phyloP scores from a whole-genome alignment of 768 basidiomycete genomes.

The Leucocoprinus sp. region DNA sequence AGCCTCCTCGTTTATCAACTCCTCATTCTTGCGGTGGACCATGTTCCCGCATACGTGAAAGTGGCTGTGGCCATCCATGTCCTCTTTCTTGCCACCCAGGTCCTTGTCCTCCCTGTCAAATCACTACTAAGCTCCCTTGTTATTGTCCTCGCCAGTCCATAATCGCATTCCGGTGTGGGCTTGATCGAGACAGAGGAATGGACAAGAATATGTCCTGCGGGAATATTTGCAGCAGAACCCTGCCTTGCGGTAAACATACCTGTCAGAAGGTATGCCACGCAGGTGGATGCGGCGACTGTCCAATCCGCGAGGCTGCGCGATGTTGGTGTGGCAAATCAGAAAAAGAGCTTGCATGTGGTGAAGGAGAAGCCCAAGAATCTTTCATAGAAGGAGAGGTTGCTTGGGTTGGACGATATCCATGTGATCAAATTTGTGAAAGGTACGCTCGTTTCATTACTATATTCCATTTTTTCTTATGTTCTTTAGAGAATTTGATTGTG shows the following conservation, averaged over 20 bases:
- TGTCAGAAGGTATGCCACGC: slow-evolving; percentile 71
- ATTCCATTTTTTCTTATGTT: slow-evolving; percentile 4
- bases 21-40: slow-evolving; percentile 72
- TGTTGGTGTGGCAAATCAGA: slow-evolving; percentile 81
- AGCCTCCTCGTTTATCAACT: slow-evolving; percentile 57
- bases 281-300: slow-evolving; percentile 65
- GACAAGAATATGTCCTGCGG: slow-evolving; percentile 34
- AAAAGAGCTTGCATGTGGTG: slow-evolving; percentile 58
- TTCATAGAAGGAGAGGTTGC: slow-evolving; percentile 31
- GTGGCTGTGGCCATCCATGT: slow-evolving; percentile 74
- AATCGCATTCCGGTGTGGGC: slow-evolving; percentile 52
- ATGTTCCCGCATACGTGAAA: slow-evolving; percentile 50
- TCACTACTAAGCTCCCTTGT: slow-evolving; percentile 71
- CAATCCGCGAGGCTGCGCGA: slow-evolving; percentile 36
- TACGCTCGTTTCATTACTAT: slow-evolving; percentile 19
- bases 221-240: slow-evolving; percentile 31
- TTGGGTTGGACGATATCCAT: slow-evolving; percentile 62
- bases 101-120: slow-evolving; percentile 89
- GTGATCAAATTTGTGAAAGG: slow-evolving; percentile 54
- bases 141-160: slow-evolving; percentile 61
- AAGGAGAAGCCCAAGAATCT: slow-evolving; percentile 37
- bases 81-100: slow-evolving; percentile 87
- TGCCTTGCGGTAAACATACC: slow-evolving; percentile 66
- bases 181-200: slow-evolving; percentile 22
- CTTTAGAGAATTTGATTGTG: slow-evolving; percentile 66